These are phyloP conservation scores for Thraustochytrium sp. DNA, from an alignment of 352 stramenopile species.

Conservation along the genomic window DNA sequence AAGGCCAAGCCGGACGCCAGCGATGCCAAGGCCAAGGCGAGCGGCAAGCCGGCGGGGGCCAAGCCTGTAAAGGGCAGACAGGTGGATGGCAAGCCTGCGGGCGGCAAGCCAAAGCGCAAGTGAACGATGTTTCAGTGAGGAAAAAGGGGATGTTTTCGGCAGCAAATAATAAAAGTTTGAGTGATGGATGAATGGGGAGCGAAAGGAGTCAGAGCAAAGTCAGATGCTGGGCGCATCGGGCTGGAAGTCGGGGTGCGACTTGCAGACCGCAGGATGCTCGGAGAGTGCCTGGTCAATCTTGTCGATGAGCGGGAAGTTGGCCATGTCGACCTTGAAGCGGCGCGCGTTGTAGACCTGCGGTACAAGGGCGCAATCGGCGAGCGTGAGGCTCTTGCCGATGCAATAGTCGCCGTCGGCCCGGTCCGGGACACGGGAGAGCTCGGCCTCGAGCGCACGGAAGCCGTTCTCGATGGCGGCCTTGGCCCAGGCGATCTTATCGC, in stretches of 20 bases:
- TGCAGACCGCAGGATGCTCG: constrained; percentile 69
- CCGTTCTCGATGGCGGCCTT: constrained; percentile 69
- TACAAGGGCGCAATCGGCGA: constrained; percentile 79
- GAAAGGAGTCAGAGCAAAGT: background rate
- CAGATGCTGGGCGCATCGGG: constrained; percentile 54
- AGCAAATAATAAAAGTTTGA: no score
- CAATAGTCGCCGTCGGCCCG: constrained; percentile 59
- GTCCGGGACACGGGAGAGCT: constrained; percentile 58
- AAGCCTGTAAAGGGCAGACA: no score
- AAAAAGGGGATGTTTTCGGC: no score
- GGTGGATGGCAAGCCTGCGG: no score
- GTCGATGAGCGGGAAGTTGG: constrained; percentile 72
- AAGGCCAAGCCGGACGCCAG: background rate
- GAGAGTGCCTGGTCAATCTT: constrained; percentile 64
- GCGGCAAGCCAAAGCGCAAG: no score
- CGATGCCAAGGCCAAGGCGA: background rate
- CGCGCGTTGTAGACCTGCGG: constrained; percentile 86
- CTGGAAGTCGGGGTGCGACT: constrained; percentile 68
- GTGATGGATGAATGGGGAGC: no score
- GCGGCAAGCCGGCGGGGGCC: background rate
- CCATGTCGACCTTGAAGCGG: constrained; percentile 76
- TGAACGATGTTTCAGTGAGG: no score
- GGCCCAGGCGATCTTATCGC: constrained; percentile 59
- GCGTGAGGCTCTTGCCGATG: constrained; percentile 67
- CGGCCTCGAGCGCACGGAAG: constrained; percentile 70